Evolutionary conservation across 129 eudicot species (phyloP).

Genomic region (Lonicera japonica): DNA sequence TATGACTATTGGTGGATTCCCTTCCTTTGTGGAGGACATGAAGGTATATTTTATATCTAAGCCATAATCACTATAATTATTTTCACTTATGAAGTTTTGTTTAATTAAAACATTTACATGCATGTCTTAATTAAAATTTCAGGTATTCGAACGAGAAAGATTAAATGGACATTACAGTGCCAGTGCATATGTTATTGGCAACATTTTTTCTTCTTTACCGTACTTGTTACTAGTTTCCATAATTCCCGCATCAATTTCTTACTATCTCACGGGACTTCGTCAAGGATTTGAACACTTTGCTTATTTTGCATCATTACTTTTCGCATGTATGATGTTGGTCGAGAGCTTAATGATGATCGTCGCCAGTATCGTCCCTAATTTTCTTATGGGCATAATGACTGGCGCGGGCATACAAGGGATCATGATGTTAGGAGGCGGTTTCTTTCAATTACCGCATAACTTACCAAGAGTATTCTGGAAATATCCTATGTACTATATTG

Average conservation of each 20-base stretch:
- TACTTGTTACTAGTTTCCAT: slow-evolving; percentile 38
- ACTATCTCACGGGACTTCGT: slow-evolving; percentile 41
- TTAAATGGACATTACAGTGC: slow-evolving; percentile 61
- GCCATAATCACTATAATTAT: too few relatives aligned
- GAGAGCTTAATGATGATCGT: slow-evolving; percentile 74
- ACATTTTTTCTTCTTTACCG: slow-evolving; percentile 52
- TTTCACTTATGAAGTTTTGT: too few relatives aligned
- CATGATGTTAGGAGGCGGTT: slow-evolving; percentile 57
- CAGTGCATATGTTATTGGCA: slow-evolving; percentile 42
- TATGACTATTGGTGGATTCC: slow-evolving; percentile 82
- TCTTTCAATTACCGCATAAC: slow-evolving; percentile 38
- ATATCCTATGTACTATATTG: slow-evolving; percentile 49
- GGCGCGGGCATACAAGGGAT: slow-evolving; percentile 66
- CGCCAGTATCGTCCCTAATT: slow-evolving; percentile 60
- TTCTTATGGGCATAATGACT: slow-evolving; percentile 57
- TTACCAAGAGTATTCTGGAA: slow-evolving; percentile 36
- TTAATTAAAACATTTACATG: too few relatives aligned
- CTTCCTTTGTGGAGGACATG: slow-evolving; percentile 82
- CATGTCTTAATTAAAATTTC: background rate
- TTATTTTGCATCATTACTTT: slow-evolving; percentile 38
- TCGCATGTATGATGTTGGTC: slow-evolving; percentile 39
- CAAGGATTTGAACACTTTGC: slow-evolving; percentile 28
- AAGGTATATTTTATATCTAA: slow-evolving; percentile 34
- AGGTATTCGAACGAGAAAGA: slow-evolving; percentile 57
- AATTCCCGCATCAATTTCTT: slow-evolving; percentile 43